Evolutionary conservation across 805 yeast genomes (phyloP), one percentile per base, ranked within the genome.

Genomic region (Teunomyces lycoperdinae): DNA sequence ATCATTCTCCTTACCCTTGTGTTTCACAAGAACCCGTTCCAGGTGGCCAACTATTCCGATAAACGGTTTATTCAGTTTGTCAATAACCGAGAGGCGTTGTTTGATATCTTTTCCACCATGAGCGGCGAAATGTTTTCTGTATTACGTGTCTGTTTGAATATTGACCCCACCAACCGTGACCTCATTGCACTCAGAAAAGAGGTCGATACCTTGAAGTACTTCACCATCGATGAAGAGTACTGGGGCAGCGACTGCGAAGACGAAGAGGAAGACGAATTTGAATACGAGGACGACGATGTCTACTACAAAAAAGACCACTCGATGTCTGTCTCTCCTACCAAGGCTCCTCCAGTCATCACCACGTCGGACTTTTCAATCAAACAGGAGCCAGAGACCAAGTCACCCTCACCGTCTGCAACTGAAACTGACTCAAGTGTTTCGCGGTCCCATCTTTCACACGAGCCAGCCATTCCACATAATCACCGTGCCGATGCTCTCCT

Each of bases 51-150:
- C 56, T 82, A 84, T 58, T 74, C 84, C 11, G 97, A 90, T 68
- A 87, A 87, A 60, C 71, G 91, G 44, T 91, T 90, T 64, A 70
- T 87, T 57, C 91, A 89, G 67, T 91, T 87, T 71, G 91, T 92
- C 9, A 80, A 85, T 30, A 87, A 88, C 58, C 79, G 97, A 56
- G 97, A 92, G 65, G 86, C 95, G 1, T 71, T 92, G 42, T 90
- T 89, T 68, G 98, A 92, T 68, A 87, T 90, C 36, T 92, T 91
- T 64, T 90, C 96, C 13, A 74, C 90, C 4, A 85, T 92, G 89
- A 81, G 94, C 45, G 83, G 81, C 45, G 97, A 90, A 60, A 78
- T 90, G 58, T 92, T 89, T 62, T 81, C 85, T n/a, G 95, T 88
- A 0, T 76, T 91, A 61, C 78, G 96, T 48, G 80, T 80, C 54